These are phyloP conservation scores for Globisporangium megalacanthum DNA, from an alignment of 352 stramenopile species.

Conservation along the genomic window DNA sequence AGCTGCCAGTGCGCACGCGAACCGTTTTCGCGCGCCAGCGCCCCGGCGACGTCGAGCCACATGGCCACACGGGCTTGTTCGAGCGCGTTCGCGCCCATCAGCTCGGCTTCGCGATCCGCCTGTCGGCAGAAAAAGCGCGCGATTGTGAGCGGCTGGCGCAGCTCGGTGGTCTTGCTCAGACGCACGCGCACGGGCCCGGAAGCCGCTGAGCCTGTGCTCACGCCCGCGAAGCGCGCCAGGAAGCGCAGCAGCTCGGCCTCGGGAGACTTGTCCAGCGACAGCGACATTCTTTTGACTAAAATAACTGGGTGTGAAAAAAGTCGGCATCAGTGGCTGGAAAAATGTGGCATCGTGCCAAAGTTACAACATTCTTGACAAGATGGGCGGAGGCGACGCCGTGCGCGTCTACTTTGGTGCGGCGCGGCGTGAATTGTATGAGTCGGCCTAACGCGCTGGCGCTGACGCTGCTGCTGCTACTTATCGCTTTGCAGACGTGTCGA, in stretches of 20 bases:
- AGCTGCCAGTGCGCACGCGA: constrained; percentile 51
- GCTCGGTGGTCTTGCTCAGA: constrained; percentile 60
- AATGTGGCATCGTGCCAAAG: too few species aligned
- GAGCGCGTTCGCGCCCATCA: constrained; percentile 49
- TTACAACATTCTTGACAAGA: not conserved
- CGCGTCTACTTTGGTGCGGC: constrained; percentile 39
- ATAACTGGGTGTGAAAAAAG: too few species aligned
- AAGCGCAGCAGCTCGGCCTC: constrained; percentile 78
- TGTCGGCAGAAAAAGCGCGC: constrained; percentile 69
- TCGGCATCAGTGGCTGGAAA: too few species aligned
- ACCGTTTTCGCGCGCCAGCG: constrained; percentile 35
- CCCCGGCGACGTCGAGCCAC: constrained; percentile 63
- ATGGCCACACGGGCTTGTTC: constrained; percentile 72
- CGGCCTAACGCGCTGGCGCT: not conserved
- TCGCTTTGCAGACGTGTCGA: constrained; percentile 76
- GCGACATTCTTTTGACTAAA: too few species aligned
- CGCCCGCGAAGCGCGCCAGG: constrained; percentile 73
- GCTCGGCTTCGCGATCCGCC: constrained; percentile 66
- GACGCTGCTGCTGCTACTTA: not conserved
- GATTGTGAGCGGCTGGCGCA: constrained; percentile 72
- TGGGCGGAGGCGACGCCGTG: constrained; percentile 5
- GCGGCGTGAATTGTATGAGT: not conserved
- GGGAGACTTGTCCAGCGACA: constrained; percentile 73
- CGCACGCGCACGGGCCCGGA: constrained; percentile 70
- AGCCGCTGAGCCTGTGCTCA: constrained; percentile 64